Evolutionary conservation across 306 rosid species (phyloP).

Genomic region (Fagus sylvatica): DNA sequence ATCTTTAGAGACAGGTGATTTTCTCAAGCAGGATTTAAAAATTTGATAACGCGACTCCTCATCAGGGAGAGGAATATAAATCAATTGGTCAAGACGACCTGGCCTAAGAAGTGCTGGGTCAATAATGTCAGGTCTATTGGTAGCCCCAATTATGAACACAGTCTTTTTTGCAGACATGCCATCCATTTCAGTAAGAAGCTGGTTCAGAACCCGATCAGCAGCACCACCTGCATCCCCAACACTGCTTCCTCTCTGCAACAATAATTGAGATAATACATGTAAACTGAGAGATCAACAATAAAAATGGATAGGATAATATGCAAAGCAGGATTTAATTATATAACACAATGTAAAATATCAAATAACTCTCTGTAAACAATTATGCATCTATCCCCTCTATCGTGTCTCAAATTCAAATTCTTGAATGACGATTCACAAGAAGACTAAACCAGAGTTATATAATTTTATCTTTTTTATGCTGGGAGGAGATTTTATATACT

Average conservation of each 20-base stretch:
- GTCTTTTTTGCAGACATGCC: conserved; percentile 61
- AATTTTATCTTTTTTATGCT: neutral
- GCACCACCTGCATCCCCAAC: conserved; percentile 60
- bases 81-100: conserved; percentile 60
- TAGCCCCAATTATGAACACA: conserved; percentile 59
- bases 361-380: neutral
- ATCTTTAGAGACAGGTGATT: conserved; percentile 52
- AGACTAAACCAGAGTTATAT: neutral
- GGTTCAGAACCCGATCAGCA: conserved; percentile 57
- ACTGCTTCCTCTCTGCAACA: conserved; percentile 52
- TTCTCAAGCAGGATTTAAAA: conserved; percentile 60
- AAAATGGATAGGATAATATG: neutral
- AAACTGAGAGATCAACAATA: neutral
- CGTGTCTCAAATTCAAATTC: neutral
- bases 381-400: neutral
- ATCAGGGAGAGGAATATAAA: conserved; percentile 65
- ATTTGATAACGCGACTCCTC: conserved; percentile 55
- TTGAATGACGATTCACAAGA: neutral
- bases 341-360: neutral
- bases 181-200: conserved; percentile 62
- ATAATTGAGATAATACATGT: conserved; percentile 3
- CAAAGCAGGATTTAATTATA: neutral
- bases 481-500: neutral
- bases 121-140: conserved; percentile 59
- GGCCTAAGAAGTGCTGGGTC: conserved; percentile 62